Conservation (phyloP, 2,329 filamentous ascomycete genomes). For the Colletotrichum chrysophilum region DNA sequence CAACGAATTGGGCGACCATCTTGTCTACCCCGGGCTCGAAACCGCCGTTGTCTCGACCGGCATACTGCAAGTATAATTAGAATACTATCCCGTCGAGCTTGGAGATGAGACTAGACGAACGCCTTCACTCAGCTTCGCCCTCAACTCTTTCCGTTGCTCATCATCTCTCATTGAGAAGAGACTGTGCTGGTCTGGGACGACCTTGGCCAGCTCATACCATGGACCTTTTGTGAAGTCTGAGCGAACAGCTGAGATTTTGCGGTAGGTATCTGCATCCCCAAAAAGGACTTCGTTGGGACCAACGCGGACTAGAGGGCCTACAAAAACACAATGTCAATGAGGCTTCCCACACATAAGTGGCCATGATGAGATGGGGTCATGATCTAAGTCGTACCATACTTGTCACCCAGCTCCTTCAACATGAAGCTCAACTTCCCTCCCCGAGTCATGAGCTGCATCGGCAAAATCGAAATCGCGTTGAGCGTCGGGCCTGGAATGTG, state of each 20-base stretch:
- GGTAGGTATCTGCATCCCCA: constrained; percentile 16
- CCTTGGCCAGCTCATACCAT: constrained; percentile 20
- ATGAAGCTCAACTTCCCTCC: constrained; percentile 5
- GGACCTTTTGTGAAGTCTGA: constrained; percentile 16
- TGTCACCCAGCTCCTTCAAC: constrained; percentile 7
- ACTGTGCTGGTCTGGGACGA: constrained; percentile 16
- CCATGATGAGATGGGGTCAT: no score
- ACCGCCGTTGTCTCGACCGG: constrained; percentile 13
- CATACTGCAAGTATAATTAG: not conserved
- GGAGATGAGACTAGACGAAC: not conserved
- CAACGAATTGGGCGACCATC: not conserved
- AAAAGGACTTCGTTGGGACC: constrained; percentile 25
- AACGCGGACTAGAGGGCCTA: constrained; percentile 23
- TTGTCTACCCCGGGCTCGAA: constrained; percentile 7
- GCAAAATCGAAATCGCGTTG: constrained; percentile 33
- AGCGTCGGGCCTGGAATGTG: constrained; percentile 36
- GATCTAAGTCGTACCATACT: not conserved
- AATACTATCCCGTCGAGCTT: accelerated
- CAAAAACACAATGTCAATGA: constrained; percentile 26
- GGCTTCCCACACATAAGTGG: not conserved
- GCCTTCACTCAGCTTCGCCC: constrained; percentile 21
- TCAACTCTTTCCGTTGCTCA: constrained; percentile 15
- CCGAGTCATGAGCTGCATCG: constrained; percentile 25
- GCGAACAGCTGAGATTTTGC: constrained; percentile 10
- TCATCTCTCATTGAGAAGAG: constrained; percentile 23